A percentile compares a stretch with the other conserved stretches of the same genome.
These are phyloP conservation scores for Oryza meridionalis DNA, from an alignment of 176 grass and related monocot genomes.

Conservation along the genomic window DNA sequence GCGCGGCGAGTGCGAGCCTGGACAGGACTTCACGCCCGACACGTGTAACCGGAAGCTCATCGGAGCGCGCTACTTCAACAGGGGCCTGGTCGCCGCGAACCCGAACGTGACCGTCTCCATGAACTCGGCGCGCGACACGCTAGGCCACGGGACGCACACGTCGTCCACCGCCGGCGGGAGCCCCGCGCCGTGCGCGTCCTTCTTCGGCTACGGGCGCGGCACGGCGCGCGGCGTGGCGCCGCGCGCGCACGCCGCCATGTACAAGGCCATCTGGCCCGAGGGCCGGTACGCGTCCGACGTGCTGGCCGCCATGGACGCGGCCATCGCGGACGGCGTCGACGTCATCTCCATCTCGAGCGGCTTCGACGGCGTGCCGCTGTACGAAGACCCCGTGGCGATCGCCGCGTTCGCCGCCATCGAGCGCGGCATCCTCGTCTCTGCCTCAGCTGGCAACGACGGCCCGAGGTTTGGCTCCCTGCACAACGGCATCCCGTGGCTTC, in stretches of 20 bases:
- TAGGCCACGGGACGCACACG: constrained; percentile 76
- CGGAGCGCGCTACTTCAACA: constrained; percentile 71
- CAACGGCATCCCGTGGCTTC: constrained; percentile 73
- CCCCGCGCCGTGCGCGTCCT: constrained; percentile 49
- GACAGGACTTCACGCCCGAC: constrained; percentile 45
- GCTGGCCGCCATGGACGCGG: constrained; percentile 64
- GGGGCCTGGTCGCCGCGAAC: constrained; percentile 49
- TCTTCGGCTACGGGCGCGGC: constrained; percentile 62
- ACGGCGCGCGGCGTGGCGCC: constrained; percentile 59
- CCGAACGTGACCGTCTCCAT: constrained; percentile 47
- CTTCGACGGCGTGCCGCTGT: constrained; percentile 42
- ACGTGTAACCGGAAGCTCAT: constrained; percentile 84
- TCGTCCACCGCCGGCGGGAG: constrained; percentile 65
- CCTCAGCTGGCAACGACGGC: constrained; percentile 47
- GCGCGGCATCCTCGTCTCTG: constrained; percentile 54
- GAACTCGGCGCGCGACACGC: constrained; percentile 64
- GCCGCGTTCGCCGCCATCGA: constrained; percentile 57
- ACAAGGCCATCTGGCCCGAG: constrained; percentile 63
- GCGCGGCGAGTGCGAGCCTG: constrained; percentile 52
- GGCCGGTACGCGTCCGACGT: constrained; percentile 54
- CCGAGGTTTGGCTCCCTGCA: background rate
- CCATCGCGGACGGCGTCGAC: constrained; percentile 63
- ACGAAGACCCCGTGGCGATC: constrained; percentile 58
- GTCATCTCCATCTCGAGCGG: constrained; percentile 74
- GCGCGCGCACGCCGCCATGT: constrained; percentile 67